These are phyloP conservation scores for Posidonia oceanica DNA, from an alignment of 116 monocot species.

Conservation along the genomic window DNA sequence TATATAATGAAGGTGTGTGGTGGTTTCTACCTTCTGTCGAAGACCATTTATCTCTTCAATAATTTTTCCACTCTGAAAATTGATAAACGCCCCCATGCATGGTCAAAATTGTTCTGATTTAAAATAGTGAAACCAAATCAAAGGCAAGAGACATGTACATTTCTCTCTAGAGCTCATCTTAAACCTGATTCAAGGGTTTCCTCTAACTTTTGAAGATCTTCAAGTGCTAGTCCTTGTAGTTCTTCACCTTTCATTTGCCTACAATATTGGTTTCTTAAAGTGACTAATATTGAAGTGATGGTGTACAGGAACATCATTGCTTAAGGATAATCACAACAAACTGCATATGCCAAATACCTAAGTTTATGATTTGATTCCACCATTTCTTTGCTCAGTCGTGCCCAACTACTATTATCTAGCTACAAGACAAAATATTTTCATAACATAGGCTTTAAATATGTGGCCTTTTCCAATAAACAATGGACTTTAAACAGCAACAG, in stretches of 20 bases:
- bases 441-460: too few species aligned
- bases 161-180: conserved; percentile 35
- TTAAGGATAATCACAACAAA: too few species aligned
- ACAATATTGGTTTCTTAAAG: conserved; percentile 37
- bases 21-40: conserved; percentile 32
- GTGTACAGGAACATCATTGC: too few species aligned
- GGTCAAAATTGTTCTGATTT: not conserved
- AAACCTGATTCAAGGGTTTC: conserved; percentile 58
- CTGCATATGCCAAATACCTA: conserved; percentile 17
- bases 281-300: conserved; percentile 19
- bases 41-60: conserved; percentile 48
- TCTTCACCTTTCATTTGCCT: conserved; percentile 11
- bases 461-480: too few species aligned
- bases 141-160: conserved; percentile 15
- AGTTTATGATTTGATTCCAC: conserved; percentile 39
- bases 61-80: conserved; percentile 36
- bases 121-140: not conserved
- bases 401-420: conserved; percentile 28
- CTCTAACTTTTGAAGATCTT: conserved; percentile 58
- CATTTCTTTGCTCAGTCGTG: conserved; percentile 38
- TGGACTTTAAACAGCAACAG: too few species aligned
- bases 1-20: too few species aligned
- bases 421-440: not conserved
- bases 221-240: conserved; percentile 14
- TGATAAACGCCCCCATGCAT: too few species aligned